Conservation (phyloP, 2,329 filamentous ascomycete genomes). For the Alternaria panax region DNA sequence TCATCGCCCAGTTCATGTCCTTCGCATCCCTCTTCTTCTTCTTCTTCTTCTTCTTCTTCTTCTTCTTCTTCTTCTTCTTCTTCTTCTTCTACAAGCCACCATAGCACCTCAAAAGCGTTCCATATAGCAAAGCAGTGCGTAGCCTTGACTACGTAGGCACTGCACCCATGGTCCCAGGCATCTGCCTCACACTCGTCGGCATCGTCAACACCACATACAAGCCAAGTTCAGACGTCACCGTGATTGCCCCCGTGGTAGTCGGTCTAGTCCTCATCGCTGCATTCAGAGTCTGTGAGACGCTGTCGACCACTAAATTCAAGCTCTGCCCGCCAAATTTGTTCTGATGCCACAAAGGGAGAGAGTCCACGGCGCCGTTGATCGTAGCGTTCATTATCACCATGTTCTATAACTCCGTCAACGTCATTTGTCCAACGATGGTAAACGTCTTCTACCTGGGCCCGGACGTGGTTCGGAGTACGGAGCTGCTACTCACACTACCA, state of each 20-base stretch:
- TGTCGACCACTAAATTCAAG: conserved; percentile 32
- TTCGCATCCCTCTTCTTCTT: conserved; percentile 25
- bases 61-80: conserved; percentile 28
- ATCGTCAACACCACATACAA: conserved; percentile 46
- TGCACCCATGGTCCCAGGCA: conserved; percentile 40
- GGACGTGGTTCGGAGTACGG: conserved; percentile 39
- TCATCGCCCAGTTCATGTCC: conserved; percentile 35
- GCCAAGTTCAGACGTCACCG: conserved; percentile 31
- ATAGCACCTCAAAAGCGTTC: background rate
- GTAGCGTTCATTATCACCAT: conserved; percentile 59
- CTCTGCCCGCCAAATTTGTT: conserved; percentile 56
- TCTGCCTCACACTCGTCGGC: conserved; percentile 39
- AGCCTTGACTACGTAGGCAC: conserved; percentile 44
- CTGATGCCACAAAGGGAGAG: conserved; percentile 54
- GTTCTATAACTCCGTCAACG: conserved; percentile 61
- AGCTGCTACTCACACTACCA: conserved; percentile 53
- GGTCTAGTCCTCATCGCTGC: conserved; percentile 43
- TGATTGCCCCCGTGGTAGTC: conserved; percentile 43
- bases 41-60: conserved; percentile 19
- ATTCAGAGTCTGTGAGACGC: conserved; percentile 49
- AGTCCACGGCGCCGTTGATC: conserved; percentile 58
- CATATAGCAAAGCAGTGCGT: conserved; percentile 30
- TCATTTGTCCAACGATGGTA: conserved; percentile 59
- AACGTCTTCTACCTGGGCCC: conserved; percentile 53
- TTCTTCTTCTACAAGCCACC: conserved; percentile 11